Base-by-base conservation (phyloP, 306 rosid species). In the Acacia acuminata region DNA sequence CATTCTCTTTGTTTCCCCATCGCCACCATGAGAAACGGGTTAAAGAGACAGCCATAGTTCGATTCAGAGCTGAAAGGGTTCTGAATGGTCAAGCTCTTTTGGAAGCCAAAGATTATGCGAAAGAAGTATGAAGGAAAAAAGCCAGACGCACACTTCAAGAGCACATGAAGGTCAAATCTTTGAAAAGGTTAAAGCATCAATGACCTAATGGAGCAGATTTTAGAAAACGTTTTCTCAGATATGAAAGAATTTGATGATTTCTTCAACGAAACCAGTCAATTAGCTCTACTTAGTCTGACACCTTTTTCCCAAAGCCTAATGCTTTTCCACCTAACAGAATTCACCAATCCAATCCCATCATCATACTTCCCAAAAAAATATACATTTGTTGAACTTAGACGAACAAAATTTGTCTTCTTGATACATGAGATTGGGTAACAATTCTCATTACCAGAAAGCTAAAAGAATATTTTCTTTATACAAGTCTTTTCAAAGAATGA, bases 1-100 rank as follows among this genome's bases (percentile, higher is more conserved):
- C 90, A 72, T 88, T 89, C 77, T 89, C 91, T 69, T 89, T 90
- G 82, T 90, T 88, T 64, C 91, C 81, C 94, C 94, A 89, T 79
- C 85, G 76, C 81, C 89, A 82, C 92, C 91, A 83, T 10, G 97
- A 84, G 63, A 90, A 83, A 82, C 92, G 91, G 48, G 88, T 83
- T 32, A 94, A 80, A 32, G 94, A 92, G 51, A 92, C 84, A 9
- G 94, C 85, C 98, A 92, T 90, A 66, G 32, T 44, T 82, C 24
- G 64, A 74, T 78, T 65, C 44, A 44, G 71, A 27, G 61, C 51
- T 24, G 42, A 69, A 44, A 10, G 69, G 69, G 24, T 38, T 76
- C 16, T 5, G 70, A 58, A 13, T 55, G 43, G 40, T 76, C 27
- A 71, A 55, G 71, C 70, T 58, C 78, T 45, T 45, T 20, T 47